phyloP scores from a whole-genome alignment of 1,139 yeast species.

The Candida gigantensis region DNA sequence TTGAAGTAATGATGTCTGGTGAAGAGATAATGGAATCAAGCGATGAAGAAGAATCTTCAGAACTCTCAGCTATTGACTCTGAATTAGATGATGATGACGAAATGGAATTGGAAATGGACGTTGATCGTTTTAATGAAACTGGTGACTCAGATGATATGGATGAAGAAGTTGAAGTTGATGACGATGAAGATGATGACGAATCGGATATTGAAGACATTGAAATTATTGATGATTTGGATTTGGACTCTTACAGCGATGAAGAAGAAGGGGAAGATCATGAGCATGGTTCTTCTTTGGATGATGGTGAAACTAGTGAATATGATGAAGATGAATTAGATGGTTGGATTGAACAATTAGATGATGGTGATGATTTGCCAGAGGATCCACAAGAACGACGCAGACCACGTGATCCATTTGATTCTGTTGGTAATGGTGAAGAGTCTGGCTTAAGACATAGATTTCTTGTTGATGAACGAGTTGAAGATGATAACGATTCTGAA shows the following conservation, averaged over 20 bases:
- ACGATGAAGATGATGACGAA: slow-evolving; percentile 17
- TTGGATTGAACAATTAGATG: slow-evolving; percentile 47
- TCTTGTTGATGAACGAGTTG: slow-evolving; percentile 9
- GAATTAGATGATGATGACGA: slow-evolving; percentile 26
- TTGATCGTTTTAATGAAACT: slow-evolving; percentile 17
- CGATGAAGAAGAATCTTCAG: slow-evolving; percentile 22
- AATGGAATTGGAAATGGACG: slow-evolving; percentile 18
- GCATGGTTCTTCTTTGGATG: slow-evolving; percentile 12
- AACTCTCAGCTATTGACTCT: slow-evolving; percentile 28
- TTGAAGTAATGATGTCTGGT: slow-evolving; percentile 37
- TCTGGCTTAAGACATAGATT: slow-evolving; percentile 10
- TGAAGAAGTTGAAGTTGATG: slow-evolving; percentile 16
- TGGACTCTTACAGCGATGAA: slow-evolving; percentile 27
- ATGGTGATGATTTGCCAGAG: slow-evolving; percentile 20
- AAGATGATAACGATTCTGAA: slow-evolving; percentile 20
- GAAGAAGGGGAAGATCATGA: slow-evolving; percentile 28
- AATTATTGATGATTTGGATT: slow-evolving; percentile 43
- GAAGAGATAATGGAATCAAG: slow-evolving; percentile 26
- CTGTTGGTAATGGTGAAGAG: slow-evolving; percentile 9
- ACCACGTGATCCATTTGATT: slow-evolving; percentile 8
- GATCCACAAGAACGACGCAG: slow-evolving; percentile 14
- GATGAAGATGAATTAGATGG: slow-evolving; percentile 46
- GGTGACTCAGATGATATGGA: slow-evolving; percentile 22
- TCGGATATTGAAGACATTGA: slow-evolving; percentile 38
- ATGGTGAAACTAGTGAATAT: slow-evolving; percentile 34